phyloP scores from a whole-genome alignment of 441 rosid species.

The Geranium incanum region DNA sequence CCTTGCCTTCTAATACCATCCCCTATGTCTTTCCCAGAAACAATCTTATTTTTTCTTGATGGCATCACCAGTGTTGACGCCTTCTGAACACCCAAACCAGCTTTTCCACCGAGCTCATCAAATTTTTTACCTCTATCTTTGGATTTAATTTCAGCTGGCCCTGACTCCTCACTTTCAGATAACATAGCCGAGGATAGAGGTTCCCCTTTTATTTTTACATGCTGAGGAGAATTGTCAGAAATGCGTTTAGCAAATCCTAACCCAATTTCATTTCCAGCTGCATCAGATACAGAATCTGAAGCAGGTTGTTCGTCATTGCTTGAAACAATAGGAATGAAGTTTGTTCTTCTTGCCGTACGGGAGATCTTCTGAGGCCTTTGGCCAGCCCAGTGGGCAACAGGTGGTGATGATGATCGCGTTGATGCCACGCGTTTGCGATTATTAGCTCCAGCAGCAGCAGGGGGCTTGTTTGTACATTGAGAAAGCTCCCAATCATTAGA shows the following conservation, averaged over 20 bases:
- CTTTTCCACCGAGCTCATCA: slow-evolving; percentile 65
- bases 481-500: slow-evolving; percentile 83
- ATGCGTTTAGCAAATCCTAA: slow-evolving; percentile 63
- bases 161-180: slow-evolving; percentile 93
- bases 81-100: slow-evolving; percentile 59
- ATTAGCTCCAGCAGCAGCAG: slow-evolving; percentile 55
- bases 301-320: slow-evolving; percentile 67
- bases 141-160: slow-evolving; percentile 66
- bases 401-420: slow-evolving; percentile 75
- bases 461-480: slow-evolving; percentile 72
- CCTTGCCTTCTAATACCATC: slow-evolving; percentile 81
- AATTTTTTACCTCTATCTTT: slow-evolving; percentile 67
- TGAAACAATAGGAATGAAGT: slow-evolving; percentile 62
- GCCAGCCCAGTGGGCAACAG: slow-evolving; percentile 83
- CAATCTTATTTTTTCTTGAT: slow-evolving; percentile 72
- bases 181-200: slow-evolving; percentile 57
- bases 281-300: slow-evolving; percentile 69
- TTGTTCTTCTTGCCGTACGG: slow-evolving; percentile 88
- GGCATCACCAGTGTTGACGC: slow-evolving; percentile 46
- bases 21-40: slow-evolving; percentile 59
- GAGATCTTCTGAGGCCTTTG: slow-evolving; percentile 90
- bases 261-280: slow-evolving; percentile 56
- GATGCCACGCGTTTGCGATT: slow-evolving; percentile 73
- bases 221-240: slow-evolving; percentile 66
- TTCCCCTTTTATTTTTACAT: slow-evolving; percentile 61